These are phyloP conservation scores for Mortierella sp. DNA, from an alignment of 371 early-diverging fungal genomes.

Conservation along the genomic window DNA sequence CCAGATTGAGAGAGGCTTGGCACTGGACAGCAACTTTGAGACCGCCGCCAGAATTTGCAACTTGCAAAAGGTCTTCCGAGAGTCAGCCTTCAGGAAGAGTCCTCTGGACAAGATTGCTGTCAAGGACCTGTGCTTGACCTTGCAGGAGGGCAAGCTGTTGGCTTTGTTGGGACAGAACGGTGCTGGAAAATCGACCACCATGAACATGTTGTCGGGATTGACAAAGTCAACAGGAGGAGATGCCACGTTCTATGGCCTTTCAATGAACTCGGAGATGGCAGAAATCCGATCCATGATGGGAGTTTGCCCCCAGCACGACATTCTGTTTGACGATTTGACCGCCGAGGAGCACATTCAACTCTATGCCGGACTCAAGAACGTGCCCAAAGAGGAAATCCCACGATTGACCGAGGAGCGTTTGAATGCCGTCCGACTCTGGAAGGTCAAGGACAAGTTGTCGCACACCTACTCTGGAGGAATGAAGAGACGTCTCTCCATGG, in stretches of 20 bases:
- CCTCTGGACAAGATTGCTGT: constrained; percentile 77
- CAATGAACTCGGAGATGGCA: constrained; percentile 66
- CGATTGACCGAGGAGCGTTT: constrained; percentile 61
- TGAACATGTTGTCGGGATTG: constrained; percentile 76
- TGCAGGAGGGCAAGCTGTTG: constrained; percentile 72
- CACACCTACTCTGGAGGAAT: constrained; percentile 78
- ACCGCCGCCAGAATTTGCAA: constrained; percentile 66
- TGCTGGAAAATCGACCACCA: constrained; percentile 79
- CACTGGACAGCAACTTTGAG: constrained; percentile 40
- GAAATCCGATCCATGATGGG: constrained; percentile 75
- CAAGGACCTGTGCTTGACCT: constrained; percentile 64
- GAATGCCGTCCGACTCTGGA: constrained; percentile 64
- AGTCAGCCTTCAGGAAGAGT: constrained; percentile 54
- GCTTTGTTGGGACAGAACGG: constrained; percentile 81
- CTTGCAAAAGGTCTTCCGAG: constrained; percentile 71
- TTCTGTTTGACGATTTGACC: constrained; percentile 77
- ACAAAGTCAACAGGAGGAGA: constrained; percentile 73
- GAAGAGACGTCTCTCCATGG: constrained; percentile 83
- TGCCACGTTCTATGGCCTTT: constrained; percentile 70
- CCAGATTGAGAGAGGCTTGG: constrained; percentile 51
- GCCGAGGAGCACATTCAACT: constrained; percentile 74
- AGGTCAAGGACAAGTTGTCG: constrained; percentile 59
- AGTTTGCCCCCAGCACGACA: constrained; percentile 81
- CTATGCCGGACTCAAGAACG: constrained; percentile 76
- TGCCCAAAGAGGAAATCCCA: constrained; percentile 56